phyloP scores from a whole-genome alignment of 352 stramenopile species.

The Blastocystis sp. region DNA sequence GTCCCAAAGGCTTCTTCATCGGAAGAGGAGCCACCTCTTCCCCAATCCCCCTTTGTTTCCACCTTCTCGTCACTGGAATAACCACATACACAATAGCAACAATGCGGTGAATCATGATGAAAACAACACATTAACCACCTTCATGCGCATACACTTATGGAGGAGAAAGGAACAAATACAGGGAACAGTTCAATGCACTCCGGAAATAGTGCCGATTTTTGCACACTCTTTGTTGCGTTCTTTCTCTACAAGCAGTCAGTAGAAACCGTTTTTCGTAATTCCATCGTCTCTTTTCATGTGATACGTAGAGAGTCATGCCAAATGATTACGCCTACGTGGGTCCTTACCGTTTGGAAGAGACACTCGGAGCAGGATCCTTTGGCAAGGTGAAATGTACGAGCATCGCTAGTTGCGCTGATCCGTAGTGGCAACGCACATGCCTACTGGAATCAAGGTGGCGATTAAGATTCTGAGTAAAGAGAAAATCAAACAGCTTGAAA shows the following conservation, averaged over 20 bases:
- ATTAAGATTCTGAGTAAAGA: slow-evolving; percentile 99
- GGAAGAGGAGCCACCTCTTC: too few relatives aligned
- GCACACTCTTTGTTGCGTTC: background rate
- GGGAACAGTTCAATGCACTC: background rate
- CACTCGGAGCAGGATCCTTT: slow-evolving; percentile 97
- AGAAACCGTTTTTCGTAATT: background rate
- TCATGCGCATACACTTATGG: too few relatives aligned
- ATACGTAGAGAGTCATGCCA: slow-evolving; percentile 25
- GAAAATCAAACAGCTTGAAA: slow-evolving; percentile 97
- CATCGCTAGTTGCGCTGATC: background rate
- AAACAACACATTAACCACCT: too few relatives aligned
- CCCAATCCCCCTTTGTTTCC: too few relatives aligned
- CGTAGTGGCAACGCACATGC: slow-evolving; percentile 88
- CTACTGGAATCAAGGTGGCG: slow-evolving; percentile 95
- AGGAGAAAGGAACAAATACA: too few relatives aligned
- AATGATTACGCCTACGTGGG: slow-evolving; percentile 77
- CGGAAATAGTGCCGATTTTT: slow-evolving; percentile 52
- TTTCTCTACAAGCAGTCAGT: background rate
- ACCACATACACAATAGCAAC: too few relatives aligned
- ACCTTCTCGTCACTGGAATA: too few relatives aligned
- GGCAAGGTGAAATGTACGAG: slow-evolving; percentile 87
- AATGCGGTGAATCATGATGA: too few relatives aligned
- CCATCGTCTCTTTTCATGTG: background rate
- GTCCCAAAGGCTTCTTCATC: background rate
- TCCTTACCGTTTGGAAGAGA: slow-evolving; percentile 95